Base-by-base conservation (phyloP, 148 eudicot species). In the Tetragonia tetragonoides region DNA sequence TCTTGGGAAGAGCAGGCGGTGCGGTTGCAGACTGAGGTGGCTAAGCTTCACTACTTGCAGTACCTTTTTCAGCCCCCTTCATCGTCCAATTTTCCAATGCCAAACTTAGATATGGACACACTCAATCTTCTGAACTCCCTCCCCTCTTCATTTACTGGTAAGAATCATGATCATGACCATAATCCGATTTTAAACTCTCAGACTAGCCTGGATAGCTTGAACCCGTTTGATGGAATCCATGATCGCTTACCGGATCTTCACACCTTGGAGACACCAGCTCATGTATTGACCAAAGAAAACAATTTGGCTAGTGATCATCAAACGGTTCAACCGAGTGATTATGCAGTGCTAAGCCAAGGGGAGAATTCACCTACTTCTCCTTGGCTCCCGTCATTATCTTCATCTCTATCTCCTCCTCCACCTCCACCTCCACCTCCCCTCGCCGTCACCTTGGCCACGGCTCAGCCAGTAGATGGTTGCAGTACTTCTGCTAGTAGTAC, bases 1-100 rank as follows among this genome's bases (percentile, higher is more conserved):
- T 83, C 92, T 3, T 91, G 93, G 92, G 98, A 94, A 73, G 95
- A 94, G 11, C 98, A 90, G 64, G 90, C 97, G 38, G 79, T 86
- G 75, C 91, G 89, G 46, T 51, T 92, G 5, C 97, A 94, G 76
- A 80, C 88, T 20, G 98, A 94, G 77, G 83, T 91, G 74, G 90
- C 97, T 72, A 88, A 87, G 41, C 93, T 95, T 77, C 94, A 93
- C 40, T 89, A 84, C 78, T 81, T 92, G 18, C 97, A 92, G 40
- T 76, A 65, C 61, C 92, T 92, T 59, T 84, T 92, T 67, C 97
- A 92, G 75, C 91, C 91, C 21, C 77, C 85, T 70, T 62, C 80
- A 66, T 14, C 80, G 53, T 16, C 80, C 42, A 68, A 68, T 69
- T 76, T 42, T 40, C 77, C 84, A 66, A 70, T 80, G 68, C 85